Percentiles rank a stretch among this genome's conserved stretches.
Conservation (phyloP, 2,329 filamentous ascomycete genomes). For the Pochonia chlamydosporia region DNA sequence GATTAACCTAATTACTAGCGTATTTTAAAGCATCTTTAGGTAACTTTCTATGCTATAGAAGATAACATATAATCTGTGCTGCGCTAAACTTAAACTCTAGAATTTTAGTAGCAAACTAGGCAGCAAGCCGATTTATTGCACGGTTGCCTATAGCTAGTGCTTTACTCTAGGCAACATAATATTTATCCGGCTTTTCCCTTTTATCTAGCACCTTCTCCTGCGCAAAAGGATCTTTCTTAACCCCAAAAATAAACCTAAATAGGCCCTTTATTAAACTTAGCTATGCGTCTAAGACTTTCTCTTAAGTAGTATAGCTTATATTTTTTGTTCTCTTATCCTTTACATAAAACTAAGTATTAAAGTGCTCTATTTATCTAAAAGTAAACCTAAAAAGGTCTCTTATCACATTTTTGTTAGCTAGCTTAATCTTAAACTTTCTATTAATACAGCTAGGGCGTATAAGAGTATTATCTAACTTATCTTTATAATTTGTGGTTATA, state of each 20-base stretch:
- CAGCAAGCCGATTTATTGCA: background rate
- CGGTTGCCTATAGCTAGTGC: background rate
- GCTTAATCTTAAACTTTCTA: background rate
- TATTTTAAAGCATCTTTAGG: too few species aligned
- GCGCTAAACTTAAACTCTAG: background rate
- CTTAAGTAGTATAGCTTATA: too few species aligned
- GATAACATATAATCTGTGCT: too few species aligned
- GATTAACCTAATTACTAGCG: too few species aligned
- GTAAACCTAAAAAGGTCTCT: background rate
- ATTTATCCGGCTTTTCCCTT: background rate
- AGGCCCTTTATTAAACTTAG: too few species aligned
- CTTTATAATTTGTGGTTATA: background rate
- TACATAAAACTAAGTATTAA: background rate
- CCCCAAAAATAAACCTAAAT: too few species aligned
- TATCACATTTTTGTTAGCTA: background rate
- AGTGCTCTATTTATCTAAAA: background rate
- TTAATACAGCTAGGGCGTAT: background rate
- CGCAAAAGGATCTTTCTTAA: too few species aligned
- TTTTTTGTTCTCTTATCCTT: background rate
- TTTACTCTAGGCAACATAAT: background rate
- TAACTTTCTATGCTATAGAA: too few species aligned
- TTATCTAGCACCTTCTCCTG: too few species aligned
- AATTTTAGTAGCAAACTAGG: background rate
- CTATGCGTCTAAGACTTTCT: too few species aligned
- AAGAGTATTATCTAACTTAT: background rate